These are phyloP conservation scores for Xeromyces bisporus DNA, from an alignment of 495 filamentous ascomycete genomes.

Conservation along the genomic window DNA sequence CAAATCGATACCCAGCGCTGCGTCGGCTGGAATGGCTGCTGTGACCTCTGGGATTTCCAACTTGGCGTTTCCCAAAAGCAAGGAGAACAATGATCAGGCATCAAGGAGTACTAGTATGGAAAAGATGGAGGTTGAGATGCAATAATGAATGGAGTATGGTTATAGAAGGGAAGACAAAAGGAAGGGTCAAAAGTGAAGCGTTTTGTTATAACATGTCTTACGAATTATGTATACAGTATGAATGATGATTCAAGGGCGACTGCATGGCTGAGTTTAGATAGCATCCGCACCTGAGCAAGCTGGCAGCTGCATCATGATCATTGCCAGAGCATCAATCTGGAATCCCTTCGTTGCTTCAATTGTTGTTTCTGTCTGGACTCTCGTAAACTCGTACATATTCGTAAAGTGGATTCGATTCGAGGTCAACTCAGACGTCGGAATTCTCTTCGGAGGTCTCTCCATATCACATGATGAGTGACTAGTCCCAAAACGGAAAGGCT, in stretches of 20 bases:
- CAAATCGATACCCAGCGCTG: slow-evolving; percentile 11
- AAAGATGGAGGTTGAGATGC: slow-evolving; percentile 33
- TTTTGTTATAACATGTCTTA: background rate
- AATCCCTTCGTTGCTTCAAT: too few species aligned
- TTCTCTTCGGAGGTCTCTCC: too few species aligned
- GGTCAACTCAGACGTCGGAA: too few species aligned
- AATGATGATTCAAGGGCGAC: background rate
- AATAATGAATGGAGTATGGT: slow-evolving; percentile 12
- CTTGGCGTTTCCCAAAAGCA: slow-evolving; percentile 18
- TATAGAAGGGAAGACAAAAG: background rate
- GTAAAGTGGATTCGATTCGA: too few species aligned
- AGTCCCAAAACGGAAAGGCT: slow-evolving; percentile 9
- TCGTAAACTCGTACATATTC: too few species aligned
- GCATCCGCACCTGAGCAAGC: too few species aligned
- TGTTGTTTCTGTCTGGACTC: too few species aligned
- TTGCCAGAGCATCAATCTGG: too few species aligned
- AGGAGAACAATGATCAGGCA: slow-evolving; percentile 7
- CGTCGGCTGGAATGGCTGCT: slow-evolving; percentile 16
- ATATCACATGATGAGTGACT: background rate
- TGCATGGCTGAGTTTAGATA: too few species aligned
- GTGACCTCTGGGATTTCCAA: slow-evolving; percentile 28
- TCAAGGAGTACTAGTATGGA: slow-evolving; percentile 21
- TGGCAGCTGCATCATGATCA: too few species aligned
- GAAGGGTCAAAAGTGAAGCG: too few species aligned
- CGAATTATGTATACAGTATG: background rate